Base-by-base conservation (phyloP, 108 stramenopile species). In the Skeletonema tropicum region DNA sequence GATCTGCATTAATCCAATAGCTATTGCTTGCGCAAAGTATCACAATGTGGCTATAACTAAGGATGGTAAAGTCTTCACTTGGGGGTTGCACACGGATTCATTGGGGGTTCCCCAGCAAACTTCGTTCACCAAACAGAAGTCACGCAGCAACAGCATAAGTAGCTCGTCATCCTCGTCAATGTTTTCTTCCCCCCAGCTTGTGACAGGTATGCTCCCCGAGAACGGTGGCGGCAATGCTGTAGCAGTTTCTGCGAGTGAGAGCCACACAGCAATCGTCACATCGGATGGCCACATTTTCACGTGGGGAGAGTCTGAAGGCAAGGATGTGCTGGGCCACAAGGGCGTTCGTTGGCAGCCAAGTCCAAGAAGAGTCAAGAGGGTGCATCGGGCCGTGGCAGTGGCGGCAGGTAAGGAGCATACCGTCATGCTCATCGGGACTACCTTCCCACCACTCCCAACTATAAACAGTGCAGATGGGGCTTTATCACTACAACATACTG, bases 11-110 rank as follows among this genome's bases (percentile, higher is more conserved):
- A 89, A 92, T 74, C 94, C 94, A 35, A 82, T 85, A 31, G 77
- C 84, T 17, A 95, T 95, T 76, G 87, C 94, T 1, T 89, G 87
- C 68, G 91, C 89, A 1, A 85, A 81, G 35, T 88, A 83, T 64
- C 94, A 97, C 80, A 97, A 90, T 74, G 94, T 88, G 1, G 98
- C 90, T 8, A 80, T 92, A 9, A 96, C 96, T 1, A 75, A 74
- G 5, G 92, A 96, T 66, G 98, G 98, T 3, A 42, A 85, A 35
- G 94, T 97, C 2, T 99, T 91, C 68, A 96, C 96, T 0, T 99
- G 97, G 97, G 98, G 98, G 2, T 70, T 92, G 17, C 89, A 83
- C 48, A 70, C 89, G 15, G 94, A 92, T 32, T 82, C 87, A 14
- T 68, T 95, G 26, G 90, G 89, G 15, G 80, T 76, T 21, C 14